Base-by-base conservation (phyloP, 2,329 filamentous ascomycete species). In the Talaromyces sp. region DNA sequence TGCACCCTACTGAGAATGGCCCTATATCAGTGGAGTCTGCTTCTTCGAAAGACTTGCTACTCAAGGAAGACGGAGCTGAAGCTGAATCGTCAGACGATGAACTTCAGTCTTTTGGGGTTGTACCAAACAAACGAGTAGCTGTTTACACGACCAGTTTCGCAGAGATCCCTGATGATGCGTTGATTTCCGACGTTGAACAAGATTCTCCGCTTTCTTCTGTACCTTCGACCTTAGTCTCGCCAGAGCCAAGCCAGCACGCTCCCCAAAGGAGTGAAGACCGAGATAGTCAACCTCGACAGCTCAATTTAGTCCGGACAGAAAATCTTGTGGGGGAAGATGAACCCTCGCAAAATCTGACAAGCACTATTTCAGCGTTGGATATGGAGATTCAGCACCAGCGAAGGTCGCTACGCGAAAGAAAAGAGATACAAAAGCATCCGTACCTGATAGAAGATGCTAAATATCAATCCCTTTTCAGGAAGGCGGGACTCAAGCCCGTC, bases 391-490 rank as follows among this genome's bases (percentile, higher is more conserved):
- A 68, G 35, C 71, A 71, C 16, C 56, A 61, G n/a, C 69, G 72
- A 63, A 72, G 76, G 62, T 70, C 69, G 3, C 68, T 82, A 23
- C 73, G 80, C 58, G 72, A 79, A 61, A 76, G 80, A 42, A 80
- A 80, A 66, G 75, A 78, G 7, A 81, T 81, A 56, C 80, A 82
- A 61, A 64, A 81, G 31, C 78, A 82, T 65, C 80, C 80, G 1
- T 82, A 82, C 62, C 68, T 76, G 0, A 66, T 81, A 16, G 80
- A 82, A 65, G 71, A 76, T 63, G 78, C 78, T 7, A 75, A 75
- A 61, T 82, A 82, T 65, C 71, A 73, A 50, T 72, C 67, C 37
- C 73, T 73, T 46, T 72, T 80, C 68, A 76, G 72, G 59, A 73
- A 71, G 40, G 67, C 78, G 57, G 80, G 80, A 1, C 52, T 81